Evolutionary conservation across 75 land plant genomes (phyloP).

Genomic region (Cunninghamia lanceolata): DNA sequence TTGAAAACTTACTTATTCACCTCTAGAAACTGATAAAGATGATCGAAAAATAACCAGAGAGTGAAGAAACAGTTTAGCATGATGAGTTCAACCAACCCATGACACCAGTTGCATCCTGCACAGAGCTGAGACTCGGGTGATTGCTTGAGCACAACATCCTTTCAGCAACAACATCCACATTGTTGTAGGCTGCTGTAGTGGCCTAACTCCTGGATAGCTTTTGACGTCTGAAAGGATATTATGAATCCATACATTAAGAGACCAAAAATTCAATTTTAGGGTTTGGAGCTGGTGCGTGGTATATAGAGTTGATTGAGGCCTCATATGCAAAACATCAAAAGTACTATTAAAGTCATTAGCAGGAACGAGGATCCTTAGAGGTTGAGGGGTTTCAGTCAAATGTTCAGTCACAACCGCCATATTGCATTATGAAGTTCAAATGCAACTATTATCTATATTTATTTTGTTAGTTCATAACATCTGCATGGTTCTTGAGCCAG

Average conservation of each 20-base stretch:
- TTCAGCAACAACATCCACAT: background rate
- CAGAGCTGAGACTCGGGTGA: background rate
- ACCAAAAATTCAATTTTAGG: background rate
- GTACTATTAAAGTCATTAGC: no score
- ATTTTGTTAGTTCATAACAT: background rate
- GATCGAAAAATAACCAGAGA: background rate
- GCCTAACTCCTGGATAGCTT: background rate
- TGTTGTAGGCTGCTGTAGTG: background rate
- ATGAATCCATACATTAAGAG: background rate
- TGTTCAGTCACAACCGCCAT: background rate
- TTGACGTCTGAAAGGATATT: background rate
- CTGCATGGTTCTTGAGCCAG: background rate
- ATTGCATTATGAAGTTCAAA: background rate
- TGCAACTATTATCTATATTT: background rate
- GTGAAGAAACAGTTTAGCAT: background rate
- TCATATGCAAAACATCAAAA: background rate
- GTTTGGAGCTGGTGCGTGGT: background rate
- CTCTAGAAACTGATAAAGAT: background rate
- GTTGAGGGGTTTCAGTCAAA: background rate
- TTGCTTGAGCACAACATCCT: background rate
- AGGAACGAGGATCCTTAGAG: background rate
- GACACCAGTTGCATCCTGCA: background rate
- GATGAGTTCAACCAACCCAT: background rate
- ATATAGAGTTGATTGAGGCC: background rate
- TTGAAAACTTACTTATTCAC: background rate